Evolutionary conservation across 768 basidiomycete species (phyloP), one percentile per base, ranked within the genome.

Genomic region (Rhizopogon vulgaris): DNA sequence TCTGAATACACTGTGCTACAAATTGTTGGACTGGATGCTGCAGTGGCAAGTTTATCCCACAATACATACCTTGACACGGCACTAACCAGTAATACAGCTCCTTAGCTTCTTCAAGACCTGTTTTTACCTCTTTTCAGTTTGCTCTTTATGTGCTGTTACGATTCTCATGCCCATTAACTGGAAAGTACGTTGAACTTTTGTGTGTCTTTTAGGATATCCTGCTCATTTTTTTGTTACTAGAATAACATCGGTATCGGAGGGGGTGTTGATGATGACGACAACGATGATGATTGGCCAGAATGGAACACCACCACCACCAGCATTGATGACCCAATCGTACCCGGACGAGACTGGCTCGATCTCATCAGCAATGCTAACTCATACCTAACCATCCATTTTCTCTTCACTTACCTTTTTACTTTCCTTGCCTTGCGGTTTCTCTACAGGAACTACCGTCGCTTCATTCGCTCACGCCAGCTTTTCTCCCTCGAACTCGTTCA

Each of bases 91-190:
- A 24, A 38, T n/a, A 27, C 63, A 96, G 92, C 78, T 98, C 2
- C 78, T 99, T 39, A 91, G 86, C 58, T 98, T 99, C 71, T 88
- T 92, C 78, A 94, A 95, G 67, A 96, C 87, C 78, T 84, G 88
- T 0, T 98, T 97, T 69, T 84, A 88, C 62, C 75, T 97, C 25
- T 99, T 99, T 70, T 84, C 88, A 0, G 71, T 87, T 14, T 91
- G 90, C 67, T 90, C 93, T 0, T 62, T 91, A 42, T 85, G 92
- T 52, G 93, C 94, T 0, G 69, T 85, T 7, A 67, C 80, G 5
- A 83, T 94, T n/a, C 78, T 99, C 11, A 95, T 98, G 84, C 96
- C 96, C 2, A 77, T 97, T 43, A 98, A 99, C 60, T 86, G 87
- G 75, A 90, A 84, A 73, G 94, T 94, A 57, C 62, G 83, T 69